Evolutionary conservation across 139 green algal genomes (phyloP).

Genomic region (Limnomonas spitsbergensis): DNA sequence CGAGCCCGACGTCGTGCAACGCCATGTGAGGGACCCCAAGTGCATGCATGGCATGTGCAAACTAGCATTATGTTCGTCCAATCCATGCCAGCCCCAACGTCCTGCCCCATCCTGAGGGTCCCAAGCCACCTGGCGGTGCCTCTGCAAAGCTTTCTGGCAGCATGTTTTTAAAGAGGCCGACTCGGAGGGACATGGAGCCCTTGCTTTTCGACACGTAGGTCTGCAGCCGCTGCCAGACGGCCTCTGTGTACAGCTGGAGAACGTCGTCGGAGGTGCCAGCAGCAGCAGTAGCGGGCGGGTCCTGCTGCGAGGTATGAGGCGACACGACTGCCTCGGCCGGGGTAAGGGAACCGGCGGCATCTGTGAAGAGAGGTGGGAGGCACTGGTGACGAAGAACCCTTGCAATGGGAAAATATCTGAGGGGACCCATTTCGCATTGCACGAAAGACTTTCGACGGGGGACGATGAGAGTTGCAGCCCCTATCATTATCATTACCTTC

Average conservation of each 20-base stretch:
- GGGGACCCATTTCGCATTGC: too few species aligned
- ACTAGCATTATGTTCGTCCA: too few species aligned
- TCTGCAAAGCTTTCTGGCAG: background rate
- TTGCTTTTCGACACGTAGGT: background rate
- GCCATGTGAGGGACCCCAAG: too few species aligned
- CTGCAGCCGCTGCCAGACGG: background rate
- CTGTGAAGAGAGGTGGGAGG: too few species aligned
- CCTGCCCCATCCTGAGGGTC: background rate
- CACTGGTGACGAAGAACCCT: too few species aligned
- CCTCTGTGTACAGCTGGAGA: background rate
- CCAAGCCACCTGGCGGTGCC: background rate
- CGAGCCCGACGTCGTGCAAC: too few species aligned
- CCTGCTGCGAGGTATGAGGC: background rate
- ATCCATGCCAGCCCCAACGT: background rate
- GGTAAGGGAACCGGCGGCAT: background rate
- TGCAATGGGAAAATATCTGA: too few species aligned
- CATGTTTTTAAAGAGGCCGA: background rate
- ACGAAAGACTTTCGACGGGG: too few species aligned
- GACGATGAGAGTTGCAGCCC: too few species aligned
- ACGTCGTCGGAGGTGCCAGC: background rate
- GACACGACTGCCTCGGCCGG: background rate
- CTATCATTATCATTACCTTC: too few species aligned
- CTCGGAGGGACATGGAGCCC: background rate
- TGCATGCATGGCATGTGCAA: too few species aligned
- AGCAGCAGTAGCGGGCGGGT: background rate